A percentile compares a stretch with the other conserved stretches of the same genome.
Evolutionary conservation across 2,329 filamentous ascomycete genomes (phyloP).

Genomic region (Talaromyces rugulosus): DNA sequence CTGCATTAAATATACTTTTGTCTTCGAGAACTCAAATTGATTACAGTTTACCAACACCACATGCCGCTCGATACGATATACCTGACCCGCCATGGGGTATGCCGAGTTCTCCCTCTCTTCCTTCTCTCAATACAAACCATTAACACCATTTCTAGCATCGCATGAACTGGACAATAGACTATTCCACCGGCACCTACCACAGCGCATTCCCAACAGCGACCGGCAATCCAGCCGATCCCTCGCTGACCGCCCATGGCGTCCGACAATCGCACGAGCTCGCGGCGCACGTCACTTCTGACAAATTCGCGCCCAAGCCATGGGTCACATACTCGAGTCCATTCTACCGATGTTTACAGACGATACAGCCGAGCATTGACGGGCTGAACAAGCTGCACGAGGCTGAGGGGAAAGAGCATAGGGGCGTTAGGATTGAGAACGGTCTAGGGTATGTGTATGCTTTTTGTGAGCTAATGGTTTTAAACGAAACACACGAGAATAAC

Average conservation of each 20-base stretch:
- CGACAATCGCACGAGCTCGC: slow-evolving; percentile 77
- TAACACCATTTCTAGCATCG: slow-evolving; percentile 62
- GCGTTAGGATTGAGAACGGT: slow-evolving; percentile 50
- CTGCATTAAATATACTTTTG: not conserved
- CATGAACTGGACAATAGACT: slow-evolving; percentile 82
- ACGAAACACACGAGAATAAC: too few relatives aligned
- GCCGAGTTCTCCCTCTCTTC: slow-evolving; percentile 26
- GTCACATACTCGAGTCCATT: slow-evolving; percentile 77
- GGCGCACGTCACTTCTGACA: slow-evolving; percentile 25
- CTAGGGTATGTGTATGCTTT: slow-evolving; percentile 38
- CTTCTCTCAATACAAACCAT: not conserved
- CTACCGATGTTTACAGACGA: slow-evolving; percentile 82
- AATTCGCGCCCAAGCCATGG: slow-evolving; percentile 39
- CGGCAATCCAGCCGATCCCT: slow-evolving; percentile 80
- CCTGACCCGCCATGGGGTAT: slow-evolving; percentile 69
- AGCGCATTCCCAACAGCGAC: slow-evolving; percentile 74
- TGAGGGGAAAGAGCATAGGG: slow-evolving; percentile 23
- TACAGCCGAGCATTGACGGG: slow-evolving; percentile 58
- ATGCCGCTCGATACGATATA: slow-evolving; percentile 71
- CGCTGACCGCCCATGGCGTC: slow-evolving; percentile 81
- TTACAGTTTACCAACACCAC: not conserved
- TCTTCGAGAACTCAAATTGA: not conserved
- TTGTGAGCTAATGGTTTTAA: too few relatives aligned
- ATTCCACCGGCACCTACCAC: slow-evolving; percentile 71
- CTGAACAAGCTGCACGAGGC: slow-evolving; percentile 14